Evolutionary conservation across 371 early-diverging fungal species (phyloP).

Genomic region (Syncephalastrum sp.): DNA sequence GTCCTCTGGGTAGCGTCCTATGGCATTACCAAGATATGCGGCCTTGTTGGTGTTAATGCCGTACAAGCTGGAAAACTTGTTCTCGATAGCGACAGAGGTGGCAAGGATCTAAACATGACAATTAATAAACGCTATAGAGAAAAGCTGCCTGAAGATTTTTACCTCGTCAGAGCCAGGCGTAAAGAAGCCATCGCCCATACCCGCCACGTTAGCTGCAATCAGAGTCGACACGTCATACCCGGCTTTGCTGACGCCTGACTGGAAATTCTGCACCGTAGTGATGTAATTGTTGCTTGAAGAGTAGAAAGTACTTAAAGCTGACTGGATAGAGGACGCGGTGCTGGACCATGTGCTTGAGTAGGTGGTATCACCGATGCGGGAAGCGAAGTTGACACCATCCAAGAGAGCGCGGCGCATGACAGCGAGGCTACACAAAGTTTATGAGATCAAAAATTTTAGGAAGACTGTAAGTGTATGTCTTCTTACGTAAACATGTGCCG

Average conservation of each 20-base stretch:
- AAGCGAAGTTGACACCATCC: slow-evolving; percentile 22
- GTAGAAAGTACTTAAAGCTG: slow-evolving; percentile 45
- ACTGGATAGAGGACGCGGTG: slow-evolving; percentile 27
- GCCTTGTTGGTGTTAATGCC: slow-evolving; percentile 43
- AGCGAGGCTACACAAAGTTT: slow-evolving; percentile 47
- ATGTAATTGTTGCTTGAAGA: slow-evolving; percentile 31
- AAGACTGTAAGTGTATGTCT: not conserved
- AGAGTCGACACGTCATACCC: slow-evolving; percentile 64
- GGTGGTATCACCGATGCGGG: not conserved
- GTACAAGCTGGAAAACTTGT: slow-evolving; percentile 46
- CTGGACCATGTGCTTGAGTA: slow-evolving; percentile 1
- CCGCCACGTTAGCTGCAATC: slow-evolving; percentile 59
- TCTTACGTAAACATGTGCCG: slow-evolving; percentile 30
- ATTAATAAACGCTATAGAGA: not conserved
- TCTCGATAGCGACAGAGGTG: slow-evolving; percentile 47
- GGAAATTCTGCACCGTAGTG: slow-evolving; percentile 32
- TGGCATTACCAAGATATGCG: slow-evolving; percentile 36
- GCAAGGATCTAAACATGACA: slow-evolving; percentile 36
- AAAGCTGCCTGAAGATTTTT: not conserved
- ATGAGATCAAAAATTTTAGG: slow-evolving; percentile 6
- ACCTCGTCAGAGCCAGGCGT: slow-evolving; percentile 47
- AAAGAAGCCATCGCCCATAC: slow-evolving; percentile 32
- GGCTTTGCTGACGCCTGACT: slow-evolving; percentile 28
- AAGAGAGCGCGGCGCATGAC: slow-evolving; percentile 58
- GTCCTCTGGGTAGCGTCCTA: slow-evolving; percentile 78